Evolutionary conservation across 495 filamentous ascomycete species (phyloP).

Genomic region (Neurospora sp.): DNA sequence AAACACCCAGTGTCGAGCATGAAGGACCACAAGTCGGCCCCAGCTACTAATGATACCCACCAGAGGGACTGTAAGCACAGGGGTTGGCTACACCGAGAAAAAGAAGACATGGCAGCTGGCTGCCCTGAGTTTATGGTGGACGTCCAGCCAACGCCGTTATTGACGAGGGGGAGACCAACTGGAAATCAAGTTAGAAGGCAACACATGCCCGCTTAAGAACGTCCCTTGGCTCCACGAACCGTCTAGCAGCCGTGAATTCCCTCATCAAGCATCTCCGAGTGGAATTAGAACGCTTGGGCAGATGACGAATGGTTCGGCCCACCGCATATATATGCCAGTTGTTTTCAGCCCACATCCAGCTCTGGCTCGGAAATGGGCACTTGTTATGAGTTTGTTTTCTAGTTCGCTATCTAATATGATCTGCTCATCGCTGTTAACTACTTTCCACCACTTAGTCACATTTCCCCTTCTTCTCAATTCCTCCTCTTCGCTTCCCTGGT

Average conservation of each 20-base stretch:
- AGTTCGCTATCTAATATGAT: neutral
- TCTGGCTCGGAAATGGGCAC: neutral
- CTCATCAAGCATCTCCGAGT: neutral
- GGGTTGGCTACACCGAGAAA: too few relatives aligned
- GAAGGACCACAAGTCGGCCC: neutral
- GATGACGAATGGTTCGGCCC: neutral
- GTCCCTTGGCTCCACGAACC: neutral
- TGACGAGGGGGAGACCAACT: too few relatives aligned
- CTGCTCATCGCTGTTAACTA: neutral
- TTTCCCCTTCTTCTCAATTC: neutral
- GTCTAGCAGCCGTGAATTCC: neutral
- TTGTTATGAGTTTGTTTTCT: neutral
- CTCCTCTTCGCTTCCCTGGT: neutral
- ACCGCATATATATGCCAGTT: neutral
- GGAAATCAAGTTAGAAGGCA: neutral
- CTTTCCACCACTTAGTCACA: neutral
- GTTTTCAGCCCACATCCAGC: neutral
- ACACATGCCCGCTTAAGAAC: neutral
- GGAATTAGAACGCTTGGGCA: neutral
- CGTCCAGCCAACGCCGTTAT: neutral
- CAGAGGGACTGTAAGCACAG: neutral
- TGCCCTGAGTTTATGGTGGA: neutral
- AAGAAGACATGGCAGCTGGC: neutral
- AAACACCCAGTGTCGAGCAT: neutral
- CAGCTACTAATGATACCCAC: neutral